These are phyloP conservation scores for Straminergon stramineum DNA, from an alignment of 225 moss, liverwort and hornwort species.

Conservation along the genomic window DNA sequence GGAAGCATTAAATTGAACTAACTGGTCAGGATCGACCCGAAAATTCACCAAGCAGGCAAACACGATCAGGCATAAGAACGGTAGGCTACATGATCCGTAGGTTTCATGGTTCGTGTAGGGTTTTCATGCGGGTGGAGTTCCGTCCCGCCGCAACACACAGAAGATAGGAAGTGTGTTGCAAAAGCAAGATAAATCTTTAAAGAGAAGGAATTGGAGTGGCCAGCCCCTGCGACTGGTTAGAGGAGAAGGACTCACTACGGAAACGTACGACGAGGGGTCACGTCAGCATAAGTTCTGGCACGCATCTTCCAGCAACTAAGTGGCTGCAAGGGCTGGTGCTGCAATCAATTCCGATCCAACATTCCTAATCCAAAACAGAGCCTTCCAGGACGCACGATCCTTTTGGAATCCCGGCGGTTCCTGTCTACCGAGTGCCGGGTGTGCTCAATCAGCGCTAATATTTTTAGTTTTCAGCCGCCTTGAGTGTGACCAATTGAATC, in stretches of 20 bases:
- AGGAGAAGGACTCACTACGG: neutral
- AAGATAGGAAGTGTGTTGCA: neutral
- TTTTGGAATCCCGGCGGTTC: neutral
- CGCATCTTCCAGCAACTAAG: neutral
- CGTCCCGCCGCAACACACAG: neutral
- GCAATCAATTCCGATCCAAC: neutral
- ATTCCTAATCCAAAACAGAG: neutral
- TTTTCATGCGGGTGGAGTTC: neutral
- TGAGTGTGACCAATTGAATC: neutral
- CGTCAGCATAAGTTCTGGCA: neutral
- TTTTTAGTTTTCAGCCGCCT: neutral
- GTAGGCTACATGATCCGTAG: neutral
- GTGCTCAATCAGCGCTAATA: neutral
- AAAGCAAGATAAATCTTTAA: neutral
- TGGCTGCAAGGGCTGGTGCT: neutral
- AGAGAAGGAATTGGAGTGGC: neutral
- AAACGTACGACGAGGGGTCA: neutral
- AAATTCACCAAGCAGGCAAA: neutral
- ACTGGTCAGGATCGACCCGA: neutral
- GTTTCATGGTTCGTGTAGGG: neutral
- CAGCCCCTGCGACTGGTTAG: neutral
- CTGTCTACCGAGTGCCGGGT: neutral
- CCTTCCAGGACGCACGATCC: neutral
- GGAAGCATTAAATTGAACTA: neutral
- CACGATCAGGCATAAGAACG: neutral